Evolutionary conservation across 2,329 filamentous ascomycete species (phyloP).

Genomic region (Cytospora leucostoma): DNA sequence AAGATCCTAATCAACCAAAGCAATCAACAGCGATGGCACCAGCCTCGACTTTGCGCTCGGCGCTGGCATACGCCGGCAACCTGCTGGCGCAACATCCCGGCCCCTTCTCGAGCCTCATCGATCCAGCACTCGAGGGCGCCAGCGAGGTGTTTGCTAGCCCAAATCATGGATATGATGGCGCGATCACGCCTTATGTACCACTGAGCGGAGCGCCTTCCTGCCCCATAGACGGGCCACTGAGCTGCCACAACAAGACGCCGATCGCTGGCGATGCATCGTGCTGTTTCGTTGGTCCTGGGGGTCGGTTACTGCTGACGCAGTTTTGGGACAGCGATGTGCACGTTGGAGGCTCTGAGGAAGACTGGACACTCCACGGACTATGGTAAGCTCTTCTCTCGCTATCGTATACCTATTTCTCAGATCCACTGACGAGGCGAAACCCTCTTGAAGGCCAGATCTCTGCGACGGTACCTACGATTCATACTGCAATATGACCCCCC

Average conservation of each 20-base stretch:
- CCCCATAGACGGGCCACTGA: constrained; percentile 44
- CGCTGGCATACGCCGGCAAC: constrained; percentile 39
- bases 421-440: background rate
- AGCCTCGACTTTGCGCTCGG: constrained; percentile 35
- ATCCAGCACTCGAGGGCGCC: constrained; percentile 27
- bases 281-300: constrained; percentile 46
- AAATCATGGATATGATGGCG: constrained; percentile 7
- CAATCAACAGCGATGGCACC: constrained; percentile 26
- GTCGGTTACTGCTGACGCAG: constrained; percentile 45
- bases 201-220: constrained; percentile 42
- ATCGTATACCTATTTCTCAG: background rate
- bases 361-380: constrained; percentile 49
- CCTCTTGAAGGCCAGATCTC: constrained; percentile 42
- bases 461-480: constrained; percentile 48
- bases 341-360: constrained; percentile 43
- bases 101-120: constrained; percentile 29
- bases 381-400: constrained; percentile 37
- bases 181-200: constrained; percentile 39
- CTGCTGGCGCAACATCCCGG: constrained; percentile 38
- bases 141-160: constrained; percentile 16
- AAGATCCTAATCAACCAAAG: background rate
- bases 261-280: constrained; percentile 40
- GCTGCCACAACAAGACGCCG: constrained; percentile 43
- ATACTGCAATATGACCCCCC: constrained; percentile 46
- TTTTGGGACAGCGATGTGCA: constrained; percentile 47